A percentile compares a stretch with the other conserved stretches of the same genome.
Conservation (phyloP, 2,329 filamentous ascomycete genomes). For the Aspergillus ochraceoroseus region DNA sequence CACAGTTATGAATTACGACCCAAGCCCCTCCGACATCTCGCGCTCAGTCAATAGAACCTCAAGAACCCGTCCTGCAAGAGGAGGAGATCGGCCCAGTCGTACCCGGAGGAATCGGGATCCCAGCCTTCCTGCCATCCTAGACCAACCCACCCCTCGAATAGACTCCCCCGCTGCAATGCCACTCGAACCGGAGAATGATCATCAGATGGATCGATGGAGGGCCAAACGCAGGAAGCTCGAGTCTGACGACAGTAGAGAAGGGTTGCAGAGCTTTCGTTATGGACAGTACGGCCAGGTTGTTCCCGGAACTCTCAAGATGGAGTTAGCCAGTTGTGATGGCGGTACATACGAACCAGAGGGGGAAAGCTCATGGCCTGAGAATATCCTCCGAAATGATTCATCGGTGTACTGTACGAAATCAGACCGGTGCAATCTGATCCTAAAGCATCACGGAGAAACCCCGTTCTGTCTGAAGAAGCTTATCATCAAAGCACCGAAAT, state of each 20-base stretch:
- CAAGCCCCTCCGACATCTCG: slow-evolving; percentile 16
- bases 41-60: slow-evolving; percentile 17
- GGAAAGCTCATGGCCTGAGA: slow-evolving; percentile 63
- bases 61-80: slow-evolving; percentile 24
- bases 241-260: slow-evolving; percentile 52
- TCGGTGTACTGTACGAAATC: slow-evolving; percentile 87
- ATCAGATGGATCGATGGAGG: slow-evolving; percentile 43
- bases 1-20: slow-evolving; percentile 19
- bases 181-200: slow-evolving; percentile 22
- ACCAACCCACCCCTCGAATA: slow-evolving; percentile 26
- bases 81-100: slow-evolving; percentile 17
- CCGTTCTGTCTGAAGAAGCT: slow-evolving; percentile 81
- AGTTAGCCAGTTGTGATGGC: slow-evolving; percentile 84
- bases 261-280: slow-evolving; percentile 63
- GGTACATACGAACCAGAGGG: slow-evolving; percentile 57
- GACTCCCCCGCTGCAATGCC: slow-evolving; percentile 29
- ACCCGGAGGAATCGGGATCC: slow-evolving; percentile 17
- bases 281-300: slow-evolving; percentile 84
- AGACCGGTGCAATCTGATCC: slow-evolving; percentile 79
- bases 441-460: slow-evolving; percentile 73
- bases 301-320: slow-evolving; percentile 74
- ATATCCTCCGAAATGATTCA: slow-evolving; percentile 74
- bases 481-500: slow-evolving; percentile 76
- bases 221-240: slow-evolving; percentile 68
- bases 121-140: slow-evolving; percentile 23